Conservation (phyloP, 2,329 filamentous ascomycete genomes). For the Pleoardoris graminearum region DNA sequence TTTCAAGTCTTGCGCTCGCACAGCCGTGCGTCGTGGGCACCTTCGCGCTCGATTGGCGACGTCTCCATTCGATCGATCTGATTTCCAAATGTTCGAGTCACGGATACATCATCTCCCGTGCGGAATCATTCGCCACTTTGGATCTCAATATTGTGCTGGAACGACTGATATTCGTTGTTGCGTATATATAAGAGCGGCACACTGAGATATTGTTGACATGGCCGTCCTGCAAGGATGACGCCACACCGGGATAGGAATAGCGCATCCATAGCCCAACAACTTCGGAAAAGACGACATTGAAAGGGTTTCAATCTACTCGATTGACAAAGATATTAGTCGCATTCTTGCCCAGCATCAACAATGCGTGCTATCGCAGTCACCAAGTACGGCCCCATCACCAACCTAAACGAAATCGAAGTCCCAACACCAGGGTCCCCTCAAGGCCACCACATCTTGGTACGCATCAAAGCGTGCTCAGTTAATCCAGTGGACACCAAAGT, state of each 20-base stretch:
- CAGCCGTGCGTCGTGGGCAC: no score
- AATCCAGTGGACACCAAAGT: slow-evolving; percentile 33
- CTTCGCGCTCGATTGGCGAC: no score
- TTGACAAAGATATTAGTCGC: no score
- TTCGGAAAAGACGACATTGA: background rate
- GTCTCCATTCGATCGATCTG: no score
- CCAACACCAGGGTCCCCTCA: slow-evolving; percentile 31
- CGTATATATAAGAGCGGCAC: background rate
- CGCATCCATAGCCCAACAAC: background rate
- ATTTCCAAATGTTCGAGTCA: no score
- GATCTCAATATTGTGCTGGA: no score
- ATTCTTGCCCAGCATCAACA: background rate
- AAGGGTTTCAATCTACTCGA: no score
- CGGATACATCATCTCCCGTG: no score
- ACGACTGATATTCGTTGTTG: no score
- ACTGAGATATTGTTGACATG: background rate
- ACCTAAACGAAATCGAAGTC: slow-evolving; percentile 35
- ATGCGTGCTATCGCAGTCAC: slow-evolving; percentile 41
- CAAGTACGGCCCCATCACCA: slow-evolving; percentile 32
- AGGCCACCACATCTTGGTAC: slow-evolving; percentile 44
- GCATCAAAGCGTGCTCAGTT: slow-evolving; percentile 22
- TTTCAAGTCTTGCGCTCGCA: no score
- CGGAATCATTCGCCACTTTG: no score
- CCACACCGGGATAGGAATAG: background rate
- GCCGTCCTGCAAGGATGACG: background rate